phyloP scores from a whole-genome alignment of 108 stramenopile genomes.

The Fistulifera pelliculosa region DNA sequence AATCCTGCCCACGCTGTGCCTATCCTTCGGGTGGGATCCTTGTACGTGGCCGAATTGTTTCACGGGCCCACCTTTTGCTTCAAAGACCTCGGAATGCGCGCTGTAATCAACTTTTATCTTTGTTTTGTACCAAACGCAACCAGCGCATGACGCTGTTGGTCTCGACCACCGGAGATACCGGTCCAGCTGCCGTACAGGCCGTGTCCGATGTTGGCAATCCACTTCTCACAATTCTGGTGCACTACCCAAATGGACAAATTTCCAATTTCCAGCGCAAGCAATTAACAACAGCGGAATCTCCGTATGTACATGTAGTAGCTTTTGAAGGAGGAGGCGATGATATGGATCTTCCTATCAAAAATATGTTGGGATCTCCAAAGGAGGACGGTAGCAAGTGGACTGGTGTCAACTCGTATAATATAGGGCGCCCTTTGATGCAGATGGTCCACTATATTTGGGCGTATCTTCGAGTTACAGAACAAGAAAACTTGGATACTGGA shows the following conservation, averaged over 20 bases:
- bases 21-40: conserved; percentile 22
- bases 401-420: conserved; percentile 85
- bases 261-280: conserved; percentile 78
- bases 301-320: conserved; percentile 47
- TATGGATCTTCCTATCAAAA: conserved; percentile 84
- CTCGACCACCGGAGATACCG: conserved; percentile 85
- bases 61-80: conserved; percentile 90
- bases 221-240: conserved; percentile 55
- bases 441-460: conserved; percentile 85
- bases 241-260: conserved; percentile 83
- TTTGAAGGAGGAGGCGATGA: conserved; percentile 89
- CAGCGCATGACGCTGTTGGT: conserved; percentile 53
- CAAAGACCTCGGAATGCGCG: conserved; percentile 85
- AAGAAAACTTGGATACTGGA: conserved; percentile 9
- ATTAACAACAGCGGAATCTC: conserved; percentile 53
- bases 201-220: conserved; percentile 53
- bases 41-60: conserved; percentile 77
- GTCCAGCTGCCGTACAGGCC: conserved; percentile 85
- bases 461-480: conserved; percentile 62
- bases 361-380: conserved; percentile 22
- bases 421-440: conserved; percentile 76
- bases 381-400: conserved; percentile 17
- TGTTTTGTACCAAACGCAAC: conserved; percentile 50
- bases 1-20: conserved; percentile 13
- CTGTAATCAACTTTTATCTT: conserved; percentile 48